Evolutionary conservation across 345 rosid genomes (phyloP), one percentile per base, ranked within the genome.

Genomic region (Gynandropsis gynandra): DNA sequence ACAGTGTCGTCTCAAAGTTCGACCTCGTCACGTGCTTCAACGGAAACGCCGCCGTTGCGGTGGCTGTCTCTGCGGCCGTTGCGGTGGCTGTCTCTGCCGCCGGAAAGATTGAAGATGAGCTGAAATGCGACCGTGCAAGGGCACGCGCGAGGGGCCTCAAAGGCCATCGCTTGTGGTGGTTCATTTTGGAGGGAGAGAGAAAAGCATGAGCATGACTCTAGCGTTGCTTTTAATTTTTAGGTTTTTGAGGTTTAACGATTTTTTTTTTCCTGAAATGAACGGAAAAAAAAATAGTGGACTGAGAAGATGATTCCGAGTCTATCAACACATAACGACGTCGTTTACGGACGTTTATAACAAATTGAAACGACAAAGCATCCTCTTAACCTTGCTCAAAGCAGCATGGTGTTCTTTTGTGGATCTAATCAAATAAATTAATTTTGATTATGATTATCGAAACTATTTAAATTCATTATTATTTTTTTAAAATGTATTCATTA

Each of bases 11-110:
- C 27, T 79, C 82, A 78, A 92, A 92, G 79, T 92, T 87, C 43
- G 83, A 82, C 59, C 57, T 72, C 14, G 80, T 85, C 39, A 85
- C 88, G 32, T 79, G 82, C 64, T 92, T 92, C 4, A 83, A 65
- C 27, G 98, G 93, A 59, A 92, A 92, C 40, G 63, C 49, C 21
- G 76, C 19, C 27, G 64, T 10, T 16, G 47, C 33, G 2, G 56
- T 8, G 58, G 39, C 10, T 27, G 16, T 41, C 16, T 7, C 13
- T 43, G 67, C 10, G 0, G 67, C 8, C 47, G 69, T 13, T 24
- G 16, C 13, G 27, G 31, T 10, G 27, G 29, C 54, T 36, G 35
- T 13, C 45, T 55, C 61, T 11, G 62, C 18, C 60, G 55, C n/a
- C 14, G 69, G 7, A 16, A 44, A n/a, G 50, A 53, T 2, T 39